A percentile compares a stretch with the other conserved stretches of the same genome.
These are phyloP conservation scores for Potentilla sterilis DNA, from an alignment of 306 rosid species.

Conservation along the genomic window DNA sequence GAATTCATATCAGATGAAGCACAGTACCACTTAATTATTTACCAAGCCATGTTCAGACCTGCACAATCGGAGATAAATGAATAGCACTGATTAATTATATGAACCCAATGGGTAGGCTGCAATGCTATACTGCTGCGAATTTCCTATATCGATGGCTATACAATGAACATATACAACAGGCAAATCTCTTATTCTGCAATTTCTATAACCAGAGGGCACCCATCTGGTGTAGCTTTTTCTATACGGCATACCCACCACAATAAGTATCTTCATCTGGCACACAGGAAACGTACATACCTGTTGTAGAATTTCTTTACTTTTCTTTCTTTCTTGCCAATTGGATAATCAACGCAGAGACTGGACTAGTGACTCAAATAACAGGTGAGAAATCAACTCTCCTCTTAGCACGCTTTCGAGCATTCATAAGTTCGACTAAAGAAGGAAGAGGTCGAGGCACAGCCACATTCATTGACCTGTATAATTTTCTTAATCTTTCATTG, in stretches of 20 bases:
- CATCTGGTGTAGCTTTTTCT: background rate
- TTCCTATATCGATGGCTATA: background rate
- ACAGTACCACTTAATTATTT: background rate
- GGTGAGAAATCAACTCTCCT: constrained; percentile 33
- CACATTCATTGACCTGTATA: constrained; percentile 67
- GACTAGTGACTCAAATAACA: background rate
- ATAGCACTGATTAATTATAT: too few relatives aligned
- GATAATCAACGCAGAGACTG: background rate
- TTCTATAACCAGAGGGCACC: background rate
- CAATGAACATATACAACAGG: background rate
- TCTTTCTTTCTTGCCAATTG: constrained; percentile 7
- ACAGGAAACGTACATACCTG: background rate
- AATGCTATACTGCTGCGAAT: background rate
- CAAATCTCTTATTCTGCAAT: background rate
- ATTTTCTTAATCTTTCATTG: constrained; percentile 45
- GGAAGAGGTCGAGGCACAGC: constrained; percentile 80
- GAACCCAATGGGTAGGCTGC: too few relatives aligned
- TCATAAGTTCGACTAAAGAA: constrained; percentile 55
- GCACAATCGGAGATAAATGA: background rate
- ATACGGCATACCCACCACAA: background rate
- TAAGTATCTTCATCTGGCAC: background rate
- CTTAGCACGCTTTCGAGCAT: constrained; percentile 54
- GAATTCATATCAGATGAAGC: background rate
- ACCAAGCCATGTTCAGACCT: background rate
- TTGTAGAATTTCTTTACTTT: background rate